These are phyloP conservation scores for Suillus plorans DNA, from an alignment of 768 basidiomycete species.

Conservation along the genomic window DNA sequence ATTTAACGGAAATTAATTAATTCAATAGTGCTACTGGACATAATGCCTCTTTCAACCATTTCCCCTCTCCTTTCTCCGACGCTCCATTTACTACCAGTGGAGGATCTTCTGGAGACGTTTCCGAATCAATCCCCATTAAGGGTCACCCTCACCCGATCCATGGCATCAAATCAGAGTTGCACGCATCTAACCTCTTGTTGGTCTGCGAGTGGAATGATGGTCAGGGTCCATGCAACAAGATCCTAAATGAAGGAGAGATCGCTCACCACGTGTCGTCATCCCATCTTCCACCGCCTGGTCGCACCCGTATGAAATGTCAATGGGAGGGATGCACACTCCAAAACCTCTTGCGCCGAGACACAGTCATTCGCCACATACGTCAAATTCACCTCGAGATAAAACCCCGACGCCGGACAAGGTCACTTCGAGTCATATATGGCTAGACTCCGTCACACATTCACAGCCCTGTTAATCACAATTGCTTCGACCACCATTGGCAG, in stretches of 20 bases:
- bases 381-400: neutral
- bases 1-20: neutral
- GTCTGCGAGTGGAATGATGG: neutral
- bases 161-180: neutral
- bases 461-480: neutral
- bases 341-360: neutral
- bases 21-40: neutral
- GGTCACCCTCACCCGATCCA: neutral
- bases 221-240: neutral
- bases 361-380: neutral
- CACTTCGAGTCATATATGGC: neutral
- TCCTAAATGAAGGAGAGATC: neutral
- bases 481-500: neutral
- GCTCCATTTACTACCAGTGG: neutral
- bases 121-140: neutral
- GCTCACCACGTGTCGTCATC: too few relatives aligned
- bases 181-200: neutral
- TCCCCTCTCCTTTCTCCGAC: neutral
- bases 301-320: neutral
- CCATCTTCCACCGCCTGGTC: neutral
- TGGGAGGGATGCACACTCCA: neutral
- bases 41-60: neutral
- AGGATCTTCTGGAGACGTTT: neutral
- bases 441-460: neutral
- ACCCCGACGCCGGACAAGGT: neutral